Conservation (phyloP, 169 alveolate genomes). For the Pseudocohnilembus persalinus region DNA sequence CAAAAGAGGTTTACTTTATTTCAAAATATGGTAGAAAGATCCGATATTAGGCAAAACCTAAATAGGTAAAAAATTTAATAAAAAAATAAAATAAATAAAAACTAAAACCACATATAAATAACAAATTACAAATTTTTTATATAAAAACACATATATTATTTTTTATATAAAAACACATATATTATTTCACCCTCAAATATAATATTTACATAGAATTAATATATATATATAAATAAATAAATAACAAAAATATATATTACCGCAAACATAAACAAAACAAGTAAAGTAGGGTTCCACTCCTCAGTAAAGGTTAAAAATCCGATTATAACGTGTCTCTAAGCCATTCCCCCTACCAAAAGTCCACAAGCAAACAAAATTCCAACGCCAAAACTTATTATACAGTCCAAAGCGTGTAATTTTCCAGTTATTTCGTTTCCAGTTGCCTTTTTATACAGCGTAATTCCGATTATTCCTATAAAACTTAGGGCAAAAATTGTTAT, state of each 20-base stretch:
- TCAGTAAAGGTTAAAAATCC: slow-evolving; percentile 62
- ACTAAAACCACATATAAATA: no score
- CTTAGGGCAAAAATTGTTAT: neutral
- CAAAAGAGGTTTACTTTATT: slow-evolving; percentile 49
- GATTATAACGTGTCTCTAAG: slow-evolving; percentile 61
- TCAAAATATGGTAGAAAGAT: slow-evolving; percentile 43
- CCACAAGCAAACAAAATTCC: slow-evolving; percentile 69
- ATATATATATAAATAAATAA: no score
- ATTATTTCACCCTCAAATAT: no score
- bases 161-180: neutral
- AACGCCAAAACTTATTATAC: no score
- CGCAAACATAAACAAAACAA: slow-evolving; percentile 62
- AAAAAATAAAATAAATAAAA: no score
- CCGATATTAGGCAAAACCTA: slow-evolving; percentile 6
- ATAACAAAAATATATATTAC: slow-evolving; percentile 14
- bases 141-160: neutral
- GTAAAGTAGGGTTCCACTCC: slow-evolving; percentile 67
- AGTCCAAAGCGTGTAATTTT: neutral
- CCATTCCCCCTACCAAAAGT: slow-evolving; percentile 72
- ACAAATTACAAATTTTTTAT: neutral
- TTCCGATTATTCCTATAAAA: neutral
- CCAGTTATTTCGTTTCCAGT: slow-evolving; percentile 45
- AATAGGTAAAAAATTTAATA: no score
- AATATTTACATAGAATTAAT: no score
- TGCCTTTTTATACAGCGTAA: neutral